Conservation (phyloP, 192 early-diverging fungal species). For the Coemansia sp. region DNA sequence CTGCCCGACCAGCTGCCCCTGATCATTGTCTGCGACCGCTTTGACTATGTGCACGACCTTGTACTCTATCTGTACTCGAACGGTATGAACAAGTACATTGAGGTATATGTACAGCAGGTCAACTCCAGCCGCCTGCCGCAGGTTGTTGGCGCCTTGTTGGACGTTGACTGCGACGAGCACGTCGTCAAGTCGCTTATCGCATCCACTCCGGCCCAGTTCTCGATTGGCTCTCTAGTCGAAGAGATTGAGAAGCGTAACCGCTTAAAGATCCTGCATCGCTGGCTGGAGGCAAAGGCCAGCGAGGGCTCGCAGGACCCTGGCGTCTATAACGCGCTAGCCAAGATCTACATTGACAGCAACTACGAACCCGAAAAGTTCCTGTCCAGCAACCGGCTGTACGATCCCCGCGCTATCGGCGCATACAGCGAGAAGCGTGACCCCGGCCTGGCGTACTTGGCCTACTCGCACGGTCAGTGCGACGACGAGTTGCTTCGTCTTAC, state of each 20-base stretch:
- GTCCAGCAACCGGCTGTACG: constrained; percentile 74
- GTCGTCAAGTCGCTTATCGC: constrained; percentile 89
- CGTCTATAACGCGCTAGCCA: constrained; percentile 97
- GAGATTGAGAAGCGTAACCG: constrained; percentile 97
- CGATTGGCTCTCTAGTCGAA: constrained; percentile 83
- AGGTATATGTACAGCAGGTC: constrained; percentile 99
- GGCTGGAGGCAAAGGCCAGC: constrained; percentile 88
- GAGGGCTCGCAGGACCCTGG: constrained; percentile 87
- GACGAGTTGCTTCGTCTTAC: constrained; percentile 94
- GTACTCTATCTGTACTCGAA: constrained; percentile 96
- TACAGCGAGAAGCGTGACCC: constrained; percentile 99
- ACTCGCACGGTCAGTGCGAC: constrained; percentile 95
- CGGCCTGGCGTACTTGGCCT: constrained; percentile 92
- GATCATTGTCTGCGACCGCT: constrained; percentile 98
- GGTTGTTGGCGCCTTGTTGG: constrained; percentile 95
- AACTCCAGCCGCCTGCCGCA: constrained; percentile 92
- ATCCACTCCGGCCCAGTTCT: constrained; percentile 81
- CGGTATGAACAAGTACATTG: constrained; percentile 93
- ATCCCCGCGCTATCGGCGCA: constrained; percentile 91
- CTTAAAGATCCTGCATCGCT: constrained; percentile 93
- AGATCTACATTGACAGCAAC: constrained; percentile 99
- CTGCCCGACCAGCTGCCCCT: constrained; percentile 95
- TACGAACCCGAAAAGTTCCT: constrained; percentile 97
- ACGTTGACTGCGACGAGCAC: constrained; percentile 97
- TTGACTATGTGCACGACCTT: constrained; percentile 96